Conservation (phyloP, 768 basidiomycete species). For the Agaricus blazei region DNA sequence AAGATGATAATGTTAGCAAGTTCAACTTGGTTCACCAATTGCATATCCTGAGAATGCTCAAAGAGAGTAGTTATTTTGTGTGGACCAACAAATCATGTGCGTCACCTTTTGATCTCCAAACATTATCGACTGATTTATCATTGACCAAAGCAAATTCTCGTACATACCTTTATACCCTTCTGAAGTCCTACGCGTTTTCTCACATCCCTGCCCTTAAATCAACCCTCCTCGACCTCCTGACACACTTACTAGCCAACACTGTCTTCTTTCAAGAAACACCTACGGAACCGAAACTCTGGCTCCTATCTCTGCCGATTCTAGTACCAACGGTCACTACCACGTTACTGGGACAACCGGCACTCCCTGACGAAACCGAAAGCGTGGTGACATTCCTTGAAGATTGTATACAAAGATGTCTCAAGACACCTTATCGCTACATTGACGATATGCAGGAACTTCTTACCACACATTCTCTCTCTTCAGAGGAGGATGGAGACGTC, state of each 20-base stretch:
- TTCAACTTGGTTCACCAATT: conserved; percentile 58
- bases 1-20: conserved; percentile 15
- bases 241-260: conserved; percentile 61
- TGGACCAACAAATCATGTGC: conserved; percentile 74
- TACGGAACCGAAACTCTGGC: conserved; percentile 71
- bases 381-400: conserved; percentile 78
- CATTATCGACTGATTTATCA: not conserved
- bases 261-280: conserved; percentile 78
- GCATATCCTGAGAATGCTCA: conserved; percentile 72
- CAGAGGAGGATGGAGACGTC: not conserved
- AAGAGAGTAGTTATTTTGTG: conserved; percentile 71
- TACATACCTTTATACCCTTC: conserved; percentile 68
- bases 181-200: conserved; percentile 55
- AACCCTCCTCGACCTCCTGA: conserved; percentile 47
- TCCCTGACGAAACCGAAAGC: conserved; percentile 51
- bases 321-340: conserved; percentile 29
- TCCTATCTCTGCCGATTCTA: conserved; percentile 53
- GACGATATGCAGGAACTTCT: conserved; percentile 53
- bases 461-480: conserved; percentile 8
- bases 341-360: conserved; percentile 46
- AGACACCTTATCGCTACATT: conserved; percentile 82
- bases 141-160: conserved; percentile 25
- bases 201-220: conserved; percentile 39
- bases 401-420: conserved; percentile 75
- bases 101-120: conserved; percentile 12